Evolutionary conservation across 768 basidiomycete species (phyloP), one percentile per base, ranked within the genome.

Genomic region (Nidularia pulvinata): DNA sequence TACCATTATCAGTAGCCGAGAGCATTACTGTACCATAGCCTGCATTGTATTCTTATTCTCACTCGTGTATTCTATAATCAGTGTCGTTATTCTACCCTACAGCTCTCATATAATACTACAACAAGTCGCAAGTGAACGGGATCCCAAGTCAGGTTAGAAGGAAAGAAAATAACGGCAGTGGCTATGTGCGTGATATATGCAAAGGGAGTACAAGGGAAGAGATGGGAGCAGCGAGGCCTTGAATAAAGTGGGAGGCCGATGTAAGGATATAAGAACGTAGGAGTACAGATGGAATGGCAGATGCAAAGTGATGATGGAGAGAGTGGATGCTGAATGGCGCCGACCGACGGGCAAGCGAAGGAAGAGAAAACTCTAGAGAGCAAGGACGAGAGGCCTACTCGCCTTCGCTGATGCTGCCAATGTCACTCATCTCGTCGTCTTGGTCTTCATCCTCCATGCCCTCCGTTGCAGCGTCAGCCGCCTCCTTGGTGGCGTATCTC

Each of bases 401-500:
- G 57, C 79, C 83, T 50, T 89, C 91, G 69, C 84, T 88, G 71
- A 90, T 84, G 72, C 88, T 92, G 55, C 89, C 91, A 56, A 90
- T 76, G 52, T 92, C 91, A 68, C 91, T 93, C 88, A 93, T 92
- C 60, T 87, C 89, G 60, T 94, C 91, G 39, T 85, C 82, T 14
- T 86, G 86, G 2, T 89, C 89, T 0, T 85, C 84, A 6, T 85
- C 83, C 1, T 84, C 83, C 14, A 83, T 81, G 35, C 69, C 74
- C 39, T 77, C 82, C 19, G 79, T 77, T 1, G 86, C 82, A 32
- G 87, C 89, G 58, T 96, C 93, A 5, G 89, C 86, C 30, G 86
- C 90, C 65, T 93, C 94, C 73, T 92, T 89, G 36, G 89, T 95
- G 11, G 97, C 97, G 63, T 85, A 99, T 50, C 92, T 81, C 61